Evolutionary conservation across 306 rosid genomes (phyloP), one percentile per base, ranked within the genome.

Genomic region (Potentilla sterilis): DNA sequence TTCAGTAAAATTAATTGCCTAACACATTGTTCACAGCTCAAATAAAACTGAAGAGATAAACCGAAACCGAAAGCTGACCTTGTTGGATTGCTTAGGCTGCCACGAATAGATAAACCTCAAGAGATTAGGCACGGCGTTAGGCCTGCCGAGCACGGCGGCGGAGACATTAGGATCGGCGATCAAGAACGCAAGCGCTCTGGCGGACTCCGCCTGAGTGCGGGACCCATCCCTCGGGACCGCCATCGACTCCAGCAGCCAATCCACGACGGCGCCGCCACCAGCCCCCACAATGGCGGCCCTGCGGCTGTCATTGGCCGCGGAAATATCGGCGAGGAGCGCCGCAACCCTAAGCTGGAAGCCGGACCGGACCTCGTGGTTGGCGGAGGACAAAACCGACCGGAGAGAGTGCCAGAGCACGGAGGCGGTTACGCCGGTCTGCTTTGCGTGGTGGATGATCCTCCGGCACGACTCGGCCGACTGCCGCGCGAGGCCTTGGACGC

Each of bases 341-440:
- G 97, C 97, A 1, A 95, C 99, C 28, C 96, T 87, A 62, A 95
- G 91, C 87, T 92, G 96, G 75, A 95, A 95, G 14, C 99, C 97
- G 6, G 93, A 89, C 10, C 96, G 92, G 22, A 95, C 97, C 84
- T 90, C 99, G 55, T 95, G 96, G 76, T 95, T 92, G 55, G 97
- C 97, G 7, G 97, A 90, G 1, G 99, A 95, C 80, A 95, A 47
- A 0, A 95, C 92, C 55, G 97, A 95, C 49, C 87, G 79, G 32
- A 95, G 85, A 16, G 97, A 95, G 78, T 92, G 96, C 97, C 92
- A 90, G 49, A 95, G 89, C 16, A 95, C 90, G 19, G 97, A 80
- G 44, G 96, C 92, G 22, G 97, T 93, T 6, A 83, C 88, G 69
- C 93, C 92, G 1, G 97, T 95, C 77, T 91, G 96, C 75, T 77